These are phyloP conservation scores for Polytrichum formosum DNA, from an alignment of 225 moss, liverwort and hornwort genomes.

Conservation along the genomic window DNA sequence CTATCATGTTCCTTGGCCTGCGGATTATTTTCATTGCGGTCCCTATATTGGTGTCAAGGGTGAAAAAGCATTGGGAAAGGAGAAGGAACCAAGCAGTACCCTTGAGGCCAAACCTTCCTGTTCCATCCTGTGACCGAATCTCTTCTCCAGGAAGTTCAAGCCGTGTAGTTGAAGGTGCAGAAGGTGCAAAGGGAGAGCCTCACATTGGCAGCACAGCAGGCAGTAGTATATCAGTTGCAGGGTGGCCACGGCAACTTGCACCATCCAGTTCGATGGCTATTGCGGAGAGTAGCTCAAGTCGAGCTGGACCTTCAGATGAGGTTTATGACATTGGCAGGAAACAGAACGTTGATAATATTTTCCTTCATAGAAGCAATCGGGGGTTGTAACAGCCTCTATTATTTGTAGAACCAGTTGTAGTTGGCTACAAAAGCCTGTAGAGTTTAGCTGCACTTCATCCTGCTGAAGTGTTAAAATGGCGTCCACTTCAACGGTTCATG, in stretches of 20 bases:
- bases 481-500: no score
- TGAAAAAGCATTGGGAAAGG: conserved; percentile 39
- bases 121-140: conserved; percentile 18
- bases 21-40: conserved; percentile 48
- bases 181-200: conserved; percentile 6
- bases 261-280: conserved; percentile 18
- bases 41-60: conserved; percentile 39
- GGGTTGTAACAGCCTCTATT: not conserved
- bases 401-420: not conserved
- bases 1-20: conserved; percentile 40
- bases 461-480: not conserved
- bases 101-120: conserved; percentile 17
- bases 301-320: conserved; percentile 41
- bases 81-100: conserved; percentile 17
- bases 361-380: conserved; percentile 4
- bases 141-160: conserved; percentile 34
- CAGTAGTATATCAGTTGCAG: conserved; percentile 16
- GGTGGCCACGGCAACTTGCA: conserved; percentile 15
- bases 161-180: conserved; percentile 25
- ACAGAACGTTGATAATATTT: conserved; percentile 22
- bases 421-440: not conserved
- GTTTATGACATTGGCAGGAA: conserved; percentile 15
- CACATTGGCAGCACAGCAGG: no score
- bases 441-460: not conserved
- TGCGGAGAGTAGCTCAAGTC: conserved; percentile 50